Evolutionary conservation across 148 eudicot genomes (phyloP).

Genomic region (Tetragonia tetragonoides): DNA sequence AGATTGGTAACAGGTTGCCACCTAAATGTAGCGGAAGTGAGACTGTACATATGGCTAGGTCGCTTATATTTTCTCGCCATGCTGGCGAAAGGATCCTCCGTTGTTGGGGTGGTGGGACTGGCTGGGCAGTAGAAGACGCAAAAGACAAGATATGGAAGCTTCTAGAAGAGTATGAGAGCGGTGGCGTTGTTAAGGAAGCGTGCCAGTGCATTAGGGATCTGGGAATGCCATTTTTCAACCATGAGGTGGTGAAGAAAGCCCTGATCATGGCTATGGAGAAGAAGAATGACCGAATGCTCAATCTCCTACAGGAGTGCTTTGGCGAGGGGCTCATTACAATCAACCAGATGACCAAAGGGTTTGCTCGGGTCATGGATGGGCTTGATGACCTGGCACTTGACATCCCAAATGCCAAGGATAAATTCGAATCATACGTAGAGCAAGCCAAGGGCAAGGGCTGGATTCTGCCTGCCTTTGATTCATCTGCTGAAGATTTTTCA

Average conservation of each 20-base stretch:
- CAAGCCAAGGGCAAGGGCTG: conserved; percentile 62
- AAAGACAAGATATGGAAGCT: conserved; percentile 93
- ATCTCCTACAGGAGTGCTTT: conserved; percentile 75
- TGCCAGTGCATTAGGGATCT: conserved; percentile 89
- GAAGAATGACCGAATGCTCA: conserved; percentile 83
- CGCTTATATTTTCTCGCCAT: conserved; percentile 81
- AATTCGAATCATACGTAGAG: conserved; percentile 52
- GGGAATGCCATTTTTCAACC: conserved; percentile 94
- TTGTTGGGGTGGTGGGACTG: conserved; percentile 99
- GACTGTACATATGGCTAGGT: conserved; percentile 77
- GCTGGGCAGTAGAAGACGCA: conserved; percentile 98
- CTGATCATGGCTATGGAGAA: conserved; percentile 98
- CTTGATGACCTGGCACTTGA: conserved; percentile 95
- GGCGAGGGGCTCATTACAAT: conserved; percentile 79
- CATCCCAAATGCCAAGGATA: conserved; percentile 77
- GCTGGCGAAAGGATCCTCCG: conserved; percentile 93
- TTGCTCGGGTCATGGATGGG: conserved; percentile 67
- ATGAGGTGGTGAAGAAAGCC: conserved; percentile 96
- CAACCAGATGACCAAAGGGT: conserved; percentile 93
- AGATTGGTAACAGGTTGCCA: conserved; percentile 56
- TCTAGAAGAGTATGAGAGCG: conserved; percentile 79
- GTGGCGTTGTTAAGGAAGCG: conserved; percentile 84
- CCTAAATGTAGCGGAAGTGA: conserved; percentile 78
- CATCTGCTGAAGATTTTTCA: conserved; percentile 10
- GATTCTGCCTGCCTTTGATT: conserved; percentile 52